Percentiles rank a stretch among this genome's conserved stretches.
Evolutionary conservation across 2,329 filamentous ascomycete species (phyloP).

Genomic region (Penicillium verrucosum): DNA sequence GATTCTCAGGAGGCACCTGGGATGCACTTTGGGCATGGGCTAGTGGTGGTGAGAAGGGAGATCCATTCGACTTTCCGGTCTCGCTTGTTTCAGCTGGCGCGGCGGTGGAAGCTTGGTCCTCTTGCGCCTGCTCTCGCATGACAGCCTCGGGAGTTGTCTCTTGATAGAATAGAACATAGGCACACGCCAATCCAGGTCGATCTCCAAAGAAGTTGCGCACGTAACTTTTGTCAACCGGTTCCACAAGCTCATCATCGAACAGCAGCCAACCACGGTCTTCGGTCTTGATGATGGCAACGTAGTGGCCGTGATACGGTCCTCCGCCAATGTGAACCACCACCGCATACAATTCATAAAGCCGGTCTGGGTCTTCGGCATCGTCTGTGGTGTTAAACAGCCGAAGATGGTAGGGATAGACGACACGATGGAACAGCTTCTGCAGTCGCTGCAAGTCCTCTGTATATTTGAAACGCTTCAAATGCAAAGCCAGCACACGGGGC

Average conservation of each 20-base stretch:
- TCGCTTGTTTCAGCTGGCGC: slow-evolving; percentile 49
- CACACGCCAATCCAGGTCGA: slow-evolving; percentile 83
- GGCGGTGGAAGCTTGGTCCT: slow-evolving; percentile 52
- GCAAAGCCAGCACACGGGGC: slow-evolving; percentile 85
- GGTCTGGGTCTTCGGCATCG: slow-evolving; percentile 87
- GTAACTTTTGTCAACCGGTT: slow-evolving; percentile 94
- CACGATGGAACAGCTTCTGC: slow-evolving; percentile 94
- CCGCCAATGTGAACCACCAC: slow-evolving; percentile 97
- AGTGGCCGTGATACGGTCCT: slow-evolving; percentile 95
- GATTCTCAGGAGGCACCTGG: slow-evolving; percentile 36
- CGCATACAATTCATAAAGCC: slow-evolving; percentile 92
- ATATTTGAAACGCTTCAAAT: slow-evolving; percentile 97
- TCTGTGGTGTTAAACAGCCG: slow-evolving; percentile 97
- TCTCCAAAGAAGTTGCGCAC: slow-evolving; percentile 97
- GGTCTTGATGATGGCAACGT: slow-evolving; percentile 96
- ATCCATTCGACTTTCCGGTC: slow-evolving; percentile 33
- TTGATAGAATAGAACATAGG: slow-evolving; percentile 97
- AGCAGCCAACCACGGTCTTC: slow-evolving; percentile 92
- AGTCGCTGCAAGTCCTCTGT: slow-evolving; percentile 90
- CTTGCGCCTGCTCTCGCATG: slow-evolving; percentile 76
- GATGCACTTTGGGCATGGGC: slow-evolving; percentile 41
- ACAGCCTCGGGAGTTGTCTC: slow-evolving; percentile 72
- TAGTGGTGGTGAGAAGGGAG: slow-evolving; percentile 30
- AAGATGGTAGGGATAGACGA: slow-evolving; percentile 94
- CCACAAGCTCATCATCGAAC: slow-evolving; percentile 98